Evolutionary conservation across 208 protist species (phyloP), one percentile per base, ranked within the genome.

Genomic region (Naegleria fowleri): DNA sequence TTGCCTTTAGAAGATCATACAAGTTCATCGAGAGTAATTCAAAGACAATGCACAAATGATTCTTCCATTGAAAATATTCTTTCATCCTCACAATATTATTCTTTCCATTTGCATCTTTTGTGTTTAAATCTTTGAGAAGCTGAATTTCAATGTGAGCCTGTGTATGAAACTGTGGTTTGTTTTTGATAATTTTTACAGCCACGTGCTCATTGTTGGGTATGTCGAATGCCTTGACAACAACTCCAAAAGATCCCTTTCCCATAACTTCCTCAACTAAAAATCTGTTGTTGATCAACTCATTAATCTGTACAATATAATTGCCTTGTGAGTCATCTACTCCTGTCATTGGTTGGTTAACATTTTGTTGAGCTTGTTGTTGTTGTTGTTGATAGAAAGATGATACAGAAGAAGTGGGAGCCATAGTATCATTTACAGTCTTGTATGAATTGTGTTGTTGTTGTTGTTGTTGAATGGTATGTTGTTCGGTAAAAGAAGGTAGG

Each of bases 21-120:
- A 99, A 94, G 91, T 98, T 98, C 92, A 96, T 97, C 55, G 96
- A 98, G 38, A 99, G 95, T 75, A 99, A 94, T 94, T 99, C 98
- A 92, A 98, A 98, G 38, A 99, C 98, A 22, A 99, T 93, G 91
- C 98, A 98, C 33, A 98, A 91, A 93, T 99, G 98, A 90, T 95
- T 95, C 39, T 96, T 96, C 95, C 95, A 97, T 51, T 93, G 41
- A 90, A 97, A 96, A 1, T 96, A 38, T 91, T 92, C 33, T 91
- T 91, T 89, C 85, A 97, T 51, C 25, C 39, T 89, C 38, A 36
- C 48, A 40, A 75, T 75, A 40, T 89, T 90, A 41, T 90, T 67
- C 13, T 79, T 59, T 29, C 90, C 33, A 5, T 84, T 39, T 0
- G 22, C 25, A 58, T 91, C 90, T 76, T 88, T 90, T 36, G 16